Conservation (phyloP, 257 asterid species). For the Parsonsia alboflavescens region DNA sequence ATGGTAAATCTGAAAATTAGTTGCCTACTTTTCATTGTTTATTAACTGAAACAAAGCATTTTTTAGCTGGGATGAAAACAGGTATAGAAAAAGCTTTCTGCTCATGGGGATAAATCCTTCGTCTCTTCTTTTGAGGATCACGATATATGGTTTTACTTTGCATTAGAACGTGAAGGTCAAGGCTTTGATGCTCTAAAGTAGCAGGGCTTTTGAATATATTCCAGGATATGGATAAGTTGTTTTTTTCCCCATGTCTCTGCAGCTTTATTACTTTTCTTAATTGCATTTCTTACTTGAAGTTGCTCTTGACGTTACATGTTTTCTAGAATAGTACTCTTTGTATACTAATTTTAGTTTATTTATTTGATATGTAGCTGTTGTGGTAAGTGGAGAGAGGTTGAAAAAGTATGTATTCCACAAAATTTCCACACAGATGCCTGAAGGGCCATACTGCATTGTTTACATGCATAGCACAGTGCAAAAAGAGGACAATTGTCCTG, state of each 20-base stretch:
- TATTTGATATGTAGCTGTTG: slow-evolving; percentile 46
- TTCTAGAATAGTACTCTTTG: not conserved
- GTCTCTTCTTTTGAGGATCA: not conserved
- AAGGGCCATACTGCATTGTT: slow-evolving; percentile 83
- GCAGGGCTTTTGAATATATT: not conserved
- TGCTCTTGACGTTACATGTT: not conserved
- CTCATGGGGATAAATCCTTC: not conserved
- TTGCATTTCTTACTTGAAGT: not conserved
- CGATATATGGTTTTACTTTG: not conserved
- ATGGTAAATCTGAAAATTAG: not conserved
- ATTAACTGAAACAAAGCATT: not conserved
- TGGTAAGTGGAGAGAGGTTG: slow-evolving; percentile 69
- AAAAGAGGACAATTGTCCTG: slow-evolving; percentile 87
- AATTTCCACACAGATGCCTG: slow-evolving; percentile 55
- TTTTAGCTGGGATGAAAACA: not conserved
- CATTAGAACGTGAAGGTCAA: not conserved
- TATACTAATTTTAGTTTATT: not conserved
- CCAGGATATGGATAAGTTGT: not conserved
- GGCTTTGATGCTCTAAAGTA: not conserved
- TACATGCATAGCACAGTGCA: slow-evolving; percentile 82
- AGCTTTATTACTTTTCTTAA: not conserved
- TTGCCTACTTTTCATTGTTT: not conserved
- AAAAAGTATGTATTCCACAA: slow-evolving; percentile 65
- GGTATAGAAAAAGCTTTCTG: not conserved
- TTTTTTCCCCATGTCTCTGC: not conserved